Conservation (phyloP, 1,284 basidiomycete species). For the Ceratobasidium sp. region DNA sequence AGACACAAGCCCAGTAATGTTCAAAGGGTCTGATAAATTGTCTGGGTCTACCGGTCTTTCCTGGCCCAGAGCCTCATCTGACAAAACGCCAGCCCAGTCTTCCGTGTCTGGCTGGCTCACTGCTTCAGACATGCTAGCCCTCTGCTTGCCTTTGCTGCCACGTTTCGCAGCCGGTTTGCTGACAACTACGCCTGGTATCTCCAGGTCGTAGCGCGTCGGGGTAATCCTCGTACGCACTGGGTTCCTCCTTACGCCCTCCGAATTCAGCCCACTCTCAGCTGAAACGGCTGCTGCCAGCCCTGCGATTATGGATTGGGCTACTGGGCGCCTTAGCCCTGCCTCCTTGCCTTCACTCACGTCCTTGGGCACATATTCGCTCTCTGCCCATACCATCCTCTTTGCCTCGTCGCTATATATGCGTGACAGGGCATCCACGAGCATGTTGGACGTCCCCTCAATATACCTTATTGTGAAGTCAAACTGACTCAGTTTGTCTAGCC, state of each 20-base stretch:
- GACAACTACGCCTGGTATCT: background rate
- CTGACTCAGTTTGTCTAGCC: conserved; percentile 55
- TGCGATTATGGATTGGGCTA: background rate
- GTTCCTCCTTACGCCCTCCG: conserved; percentile 3
- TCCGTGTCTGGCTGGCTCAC: too few relatives aligned
- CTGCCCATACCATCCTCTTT: background rate
- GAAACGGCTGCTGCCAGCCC: conserved; percentile 7
- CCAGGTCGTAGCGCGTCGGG: background rate
- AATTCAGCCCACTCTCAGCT: background rate
- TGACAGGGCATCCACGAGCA: conserved; percentile 7
- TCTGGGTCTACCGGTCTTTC: too few relatives aligned
- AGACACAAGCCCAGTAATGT: background rate
- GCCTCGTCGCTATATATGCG: conserved; percentile 13
- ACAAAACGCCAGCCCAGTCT: too few relatives aligned
- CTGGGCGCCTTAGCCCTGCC: background rate
- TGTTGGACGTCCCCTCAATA: conserved; percentile 18
- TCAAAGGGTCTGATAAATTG: background rate
- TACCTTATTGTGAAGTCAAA: conserved; percentile 54
- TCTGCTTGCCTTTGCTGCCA: background rate
- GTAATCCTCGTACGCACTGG: background rate
- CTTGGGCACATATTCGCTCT: conserved; percentile 11
- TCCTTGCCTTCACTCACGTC: background rate
- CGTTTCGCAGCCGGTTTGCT: background rate
- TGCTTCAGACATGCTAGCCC: too few relatives aligned
- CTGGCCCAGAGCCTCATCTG: too few relatives aligned